Evolutionary conservation across 371 early-diverging fungal species (phyloP), one percentile per base, ranked within the genome.

Genomic region (Mortierella sp.): DNA sequence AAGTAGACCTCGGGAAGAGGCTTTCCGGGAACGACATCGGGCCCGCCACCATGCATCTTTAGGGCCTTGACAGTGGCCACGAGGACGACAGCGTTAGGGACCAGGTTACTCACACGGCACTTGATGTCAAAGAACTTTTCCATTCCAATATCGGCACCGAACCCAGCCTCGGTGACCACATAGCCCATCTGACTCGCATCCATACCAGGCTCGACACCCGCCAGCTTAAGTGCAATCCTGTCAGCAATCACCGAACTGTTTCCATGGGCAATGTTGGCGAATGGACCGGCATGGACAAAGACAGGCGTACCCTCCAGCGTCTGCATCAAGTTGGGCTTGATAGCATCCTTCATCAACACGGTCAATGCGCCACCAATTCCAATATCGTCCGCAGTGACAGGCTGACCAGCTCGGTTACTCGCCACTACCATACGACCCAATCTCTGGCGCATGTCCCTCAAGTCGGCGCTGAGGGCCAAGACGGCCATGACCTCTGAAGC

Each of bases 71-170:
- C 94, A 24, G 99, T 99, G n/a, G 98, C 96, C 26, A 98, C 98
- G 37, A 99, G 91, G 48, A 98, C 97, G n/a, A 97, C 99, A 51
- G 94, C 95, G 81, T 97, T 93, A 48, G 99, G 99, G 8, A 94
- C 89, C 34, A 99, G 90, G 28, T 96, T 96, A 26, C 96, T 96
- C 13, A 92, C 91, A 64, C 99, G 94, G 89, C 99, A 99, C 88
- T 99, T 99, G 91, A 99, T 98, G 88, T 99, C 94, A 89, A 98
- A 97, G 93, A 99, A 98, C 89, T 98, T 99, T 76, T 98, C 98
- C 96, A 98, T 97, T 69, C 99, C 99, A 89, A 99, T 99, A 89
- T 99, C 99, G n/a, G 98, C 98, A 53, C 99, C 99, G 81, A 99
- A 99, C 8, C 99, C 99, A 28, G 98, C 98, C 89, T 99, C 99